Conservation (phyloP, 2,329 filamentous ascomycete species). For the Diaporthe citriasiana region DNA sequence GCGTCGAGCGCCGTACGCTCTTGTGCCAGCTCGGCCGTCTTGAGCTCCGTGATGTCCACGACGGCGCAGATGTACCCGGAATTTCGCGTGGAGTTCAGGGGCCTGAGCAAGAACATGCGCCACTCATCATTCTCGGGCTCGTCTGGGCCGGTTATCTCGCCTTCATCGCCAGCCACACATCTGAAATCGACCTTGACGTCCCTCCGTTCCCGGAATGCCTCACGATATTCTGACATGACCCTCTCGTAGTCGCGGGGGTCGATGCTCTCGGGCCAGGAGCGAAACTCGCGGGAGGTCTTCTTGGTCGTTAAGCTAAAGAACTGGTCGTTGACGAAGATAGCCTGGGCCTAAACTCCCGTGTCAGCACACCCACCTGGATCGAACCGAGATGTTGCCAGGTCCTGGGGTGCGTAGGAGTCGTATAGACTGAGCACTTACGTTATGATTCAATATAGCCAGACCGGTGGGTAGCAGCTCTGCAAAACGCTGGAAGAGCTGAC, state of each 20-base stretch:
- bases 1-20: slow-evolving; percentile 21
- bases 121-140: slow-evolving; percentile 12
- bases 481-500: slow-evolving; percentile 33
- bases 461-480: slow-evolving; percentile 26
- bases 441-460: slow-evolving; percentile 18
- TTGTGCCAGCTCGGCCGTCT: slow-evolving; percentile 26
- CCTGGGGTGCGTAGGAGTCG: background rate
- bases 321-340: slow-evolving; percentile 35
- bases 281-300: slow-evolving; percentile 26
- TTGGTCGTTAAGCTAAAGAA: slow-evolving; percentile 29
- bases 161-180: slow-evolving; percentile 18
- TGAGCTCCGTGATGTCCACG: slow-evolving; percentile 31
- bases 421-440: background rate
- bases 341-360: background rate
- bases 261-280: slow-evolving; percentile 36
- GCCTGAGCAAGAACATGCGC: slow-evolving; percentile 35
- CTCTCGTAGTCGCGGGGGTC: slow-evolving; percentile 34
- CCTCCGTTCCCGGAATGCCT: slow-evolving; percentile 23
- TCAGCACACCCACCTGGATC: background rate
- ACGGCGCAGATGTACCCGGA: slow-evolving; percentile 28
- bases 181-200: slow-evolving; percentile 35
- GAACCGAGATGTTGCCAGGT: background rate
- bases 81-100: background rate
- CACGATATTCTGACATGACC: slow-evolving; percentile 33
- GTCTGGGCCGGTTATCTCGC: background rate